Conservation (phyloP, 768 basidiomycete species). For the Termitomyces sp. region DNA sequence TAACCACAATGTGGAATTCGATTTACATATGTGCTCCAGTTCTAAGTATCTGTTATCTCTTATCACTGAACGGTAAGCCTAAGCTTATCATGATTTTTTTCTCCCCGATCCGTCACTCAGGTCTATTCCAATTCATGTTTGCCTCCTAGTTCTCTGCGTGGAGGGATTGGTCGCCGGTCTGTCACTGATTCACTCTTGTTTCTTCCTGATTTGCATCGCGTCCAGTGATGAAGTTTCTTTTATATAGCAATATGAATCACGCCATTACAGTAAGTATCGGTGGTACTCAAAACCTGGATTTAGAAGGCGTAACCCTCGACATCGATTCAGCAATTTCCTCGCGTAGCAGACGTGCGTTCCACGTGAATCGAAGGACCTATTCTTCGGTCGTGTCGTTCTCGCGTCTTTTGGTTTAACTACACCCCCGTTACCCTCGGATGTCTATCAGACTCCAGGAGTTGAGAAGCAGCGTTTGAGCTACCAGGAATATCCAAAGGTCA, state of each 20-base stretch:
- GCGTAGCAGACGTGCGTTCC: conserved; percentile 2
- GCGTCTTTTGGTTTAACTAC: no score
- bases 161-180: background rate
- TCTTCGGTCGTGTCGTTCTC: background rate
- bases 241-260: background rate
- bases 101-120: no score
- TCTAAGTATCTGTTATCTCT: conserved; percentile 6
- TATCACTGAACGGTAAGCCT: background rate
- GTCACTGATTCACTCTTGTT: background rate
- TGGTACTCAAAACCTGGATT: no score
- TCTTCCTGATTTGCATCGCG: no score
- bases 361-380: conserved; percentile 14
- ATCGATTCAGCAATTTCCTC: no score
- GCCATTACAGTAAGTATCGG: background rate
- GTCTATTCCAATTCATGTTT: background rate
- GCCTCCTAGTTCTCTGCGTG: background rate
- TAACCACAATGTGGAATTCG: background rate
- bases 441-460: no score
- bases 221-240: no score
- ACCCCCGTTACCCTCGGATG: background rate
- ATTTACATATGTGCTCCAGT: background rate
- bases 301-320: no score
- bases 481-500: no score
- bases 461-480: no score
- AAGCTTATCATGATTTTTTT: no score